Conservation (phyloP, 805 yeast genomes). For the Brettanomyces naardenensis region DNA sequence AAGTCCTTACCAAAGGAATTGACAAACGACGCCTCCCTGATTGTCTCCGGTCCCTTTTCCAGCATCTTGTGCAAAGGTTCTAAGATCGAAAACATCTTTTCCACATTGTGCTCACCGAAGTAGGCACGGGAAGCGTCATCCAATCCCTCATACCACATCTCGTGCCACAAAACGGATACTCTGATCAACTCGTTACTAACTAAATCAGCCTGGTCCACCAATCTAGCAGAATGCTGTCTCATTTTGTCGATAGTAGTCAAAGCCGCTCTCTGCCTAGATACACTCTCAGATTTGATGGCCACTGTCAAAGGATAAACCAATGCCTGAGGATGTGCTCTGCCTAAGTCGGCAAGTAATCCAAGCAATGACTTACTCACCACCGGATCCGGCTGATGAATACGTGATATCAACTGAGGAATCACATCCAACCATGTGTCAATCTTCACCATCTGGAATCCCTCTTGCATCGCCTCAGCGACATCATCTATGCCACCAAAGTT, state of each 20-base stretch:
- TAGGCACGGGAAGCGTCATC: conserved; percentile 93
- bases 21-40: conserved; percentile 86
- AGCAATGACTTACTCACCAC: conserved; percentile 73
- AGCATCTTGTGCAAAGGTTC: conserved; percentile 85
- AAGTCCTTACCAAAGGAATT: conserved; percentile 91
- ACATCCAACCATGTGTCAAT: conserved; percentile 95
- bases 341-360: conserved; percentile 76
- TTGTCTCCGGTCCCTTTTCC: conserved; percentile 82
- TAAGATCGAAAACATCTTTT: conserved; percentile 85
- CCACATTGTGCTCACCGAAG: conserved; percentile 91
- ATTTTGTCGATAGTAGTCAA: conserved; percentile 83
- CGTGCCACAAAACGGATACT: conserved; percentile 96
- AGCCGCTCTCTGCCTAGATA: conserved; percentile 87
- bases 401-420: conserved; percentile 89
- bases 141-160: conserved; percentile 94
- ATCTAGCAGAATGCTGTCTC: conserved; percentile 75
- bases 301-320: conserved; percentile 92
- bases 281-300: conserved; percentile 89
- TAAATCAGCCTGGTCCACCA: conserved; percentile 88
- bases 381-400: conserved; percentile 92
- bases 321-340: conserved; percentile 96
- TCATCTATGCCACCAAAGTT: conserved; percentile 91
- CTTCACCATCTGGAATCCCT: conserved; percentile 83
- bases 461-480: conserved; percentile 83
- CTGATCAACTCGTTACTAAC: conserved; percentile 92